Conservation (phyloP, 1,284 basidiomycete species). For the Entoloma clypeatum region DNA sequence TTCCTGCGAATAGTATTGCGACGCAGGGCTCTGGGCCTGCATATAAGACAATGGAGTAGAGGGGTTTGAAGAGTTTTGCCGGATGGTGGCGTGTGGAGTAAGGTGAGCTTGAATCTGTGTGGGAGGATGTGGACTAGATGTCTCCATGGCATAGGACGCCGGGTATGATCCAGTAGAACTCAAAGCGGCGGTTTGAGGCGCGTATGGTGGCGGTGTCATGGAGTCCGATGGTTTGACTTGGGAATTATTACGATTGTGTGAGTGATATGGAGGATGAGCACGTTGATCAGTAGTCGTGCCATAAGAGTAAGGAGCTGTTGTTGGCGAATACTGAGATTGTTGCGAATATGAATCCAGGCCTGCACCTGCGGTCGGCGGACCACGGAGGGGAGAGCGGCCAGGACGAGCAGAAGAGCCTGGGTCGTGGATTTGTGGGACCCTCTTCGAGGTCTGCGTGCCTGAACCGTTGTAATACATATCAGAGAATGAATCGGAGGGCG, state of each 20-base stretch:
- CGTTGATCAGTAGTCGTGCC: conserved; percentile 47
- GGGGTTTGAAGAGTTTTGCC: conserved; percentile 57
- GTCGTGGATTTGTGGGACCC: conserved; percentile 52
- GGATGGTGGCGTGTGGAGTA: conserved; percentile 40
- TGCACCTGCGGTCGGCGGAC: conserved; percentile 40
- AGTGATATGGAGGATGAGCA: conserved; percentile 42
- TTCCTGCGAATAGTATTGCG: conserved; percentile 57
- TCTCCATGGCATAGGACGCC: conserved; percentile 50
- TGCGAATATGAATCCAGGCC: conserved; percentile 67
- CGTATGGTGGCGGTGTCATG: conserved; percentile 54
- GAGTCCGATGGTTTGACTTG: conserved; percentile 55
- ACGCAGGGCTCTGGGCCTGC: conserved; percentile 46
- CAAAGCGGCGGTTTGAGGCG: conserved; percentile 40
- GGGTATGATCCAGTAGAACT: conserved; percentile 29
- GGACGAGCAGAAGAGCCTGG: conserved; percentile 42
- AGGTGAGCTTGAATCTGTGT: conserved; percentile 44
- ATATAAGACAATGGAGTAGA: conserved; percentile 65
- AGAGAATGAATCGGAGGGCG: conserved; percentile 47
- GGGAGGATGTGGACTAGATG: conserved; percentile 55
- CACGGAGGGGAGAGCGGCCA: conserved; percentile 58
- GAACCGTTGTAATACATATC: conserved; percentile 63
- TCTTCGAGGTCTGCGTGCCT: conserved; percentile 48
- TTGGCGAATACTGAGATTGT: conserved; percentile 62
- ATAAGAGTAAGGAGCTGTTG: conserved; percentile 51
- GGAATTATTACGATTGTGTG: conserved; percentile 58